Base-by-base conservation (phyloP, 768 basidiomycete species). In the Serendipita vermifera region DNA sequence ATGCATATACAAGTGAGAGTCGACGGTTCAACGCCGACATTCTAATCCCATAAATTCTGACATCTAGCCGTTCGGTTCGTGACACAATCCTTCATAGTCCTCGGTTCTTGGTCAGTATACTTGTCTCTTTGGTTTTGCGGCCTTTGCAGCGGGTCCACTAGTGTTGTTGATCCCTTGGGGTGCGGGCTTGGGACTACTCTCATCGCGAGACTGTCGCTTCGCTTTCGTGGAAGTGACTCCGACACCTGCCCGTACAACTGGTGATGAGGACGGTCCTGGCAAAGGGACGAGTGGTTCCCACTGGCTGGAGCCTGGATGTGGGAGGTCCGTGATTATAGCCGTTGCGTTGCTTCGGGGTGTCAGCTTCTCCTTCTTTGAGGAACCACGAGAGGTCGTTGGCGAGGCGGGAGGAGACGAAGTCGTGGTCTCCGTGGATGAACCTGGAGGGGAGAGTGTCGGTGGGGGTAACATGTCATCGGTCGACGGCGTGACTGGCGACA, bases 231-330 rank as follows among this genome's bases (percentile, higher is more conserved):
- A 24, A 15, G 46, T 51, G 24, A 15, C n/a, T 15, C 46, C 20
- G 9, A 9, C n/a, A n/a, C n/a, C n/a, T n/a, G 35, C n/a, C n/a
- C 46, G 46, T n/a, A 51, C 46, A 51, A 51, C 15, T 27, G 46
- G 46, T 31, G 46, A 51, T 31, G 46, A n/a, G 20, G 46, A 27
- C 22, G 46, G 22, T n/a, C n/a, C n/a, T n/a, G 46, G 46, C 9
- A 51, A 22, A 22, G 46, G 46, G 5, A 51, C 46, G 9, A 51
- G 29, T 20, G 46, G 46, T n/a, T 51, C 46, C 46, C 46, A 51
- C 24, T 51, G 46, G 29, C 46, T 51, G 24, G 46, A 51, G 24
- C 32, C 32, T 15, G 46, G 46, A 26, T 5, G 46, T 5, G 46
- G 46, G 11, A 51, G 11, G 32, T 51, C 46, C 7, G 46, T 31